A percentile compares a stretch with the other conserved stretches of the same genome.
These are phyloP conservation scores for Fraxinus angustifolia DNA, from an alignment of 305 asterid species.

Conservation along the genomic window DNA sequence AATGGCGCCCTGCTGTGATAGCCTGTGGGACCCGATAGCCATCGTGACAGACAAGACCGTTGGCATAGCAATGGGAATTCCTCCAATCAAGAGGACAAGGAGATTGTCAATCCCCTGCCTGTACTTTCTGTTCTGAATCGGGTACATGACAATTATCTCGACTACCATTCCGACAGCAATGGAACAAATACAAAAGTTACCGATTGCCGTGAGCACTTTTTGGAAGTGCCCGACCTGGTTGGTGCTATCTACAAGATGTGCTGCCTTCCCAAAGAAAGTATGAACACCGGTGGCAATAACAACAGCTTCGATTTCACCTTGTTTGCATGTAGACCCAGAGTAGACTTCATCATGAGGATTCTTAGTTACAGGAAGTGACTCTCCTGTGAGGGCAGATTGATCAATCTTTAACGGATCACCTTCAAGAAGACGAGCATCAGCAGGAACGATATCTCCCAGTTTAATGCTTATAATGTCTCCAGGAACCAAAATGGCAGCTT, in stretches of 20 bases:
- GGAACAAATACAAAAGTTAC: conserved; percentile 63
- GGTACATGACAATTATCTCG: conserved; percentile 62
- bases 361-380: conserved; percentile 54
- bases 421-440: conserved; percentile 57
- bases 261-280: conserved; percentile 64
- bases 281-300: conserved; percentile 62
- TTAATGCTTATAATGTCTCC: conserved; percentile 59
- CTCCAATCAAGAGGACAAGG: conserved; percentile 55
- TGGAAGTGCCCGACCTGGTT: conserved; percentile 63
- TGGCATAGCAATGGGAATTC: conserved; percentile 61
- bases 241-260: conserved; percentile 59
- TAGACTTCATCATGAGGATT: conserved; percentile 46
- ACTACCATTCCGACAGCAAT: conserved; percentile 52
- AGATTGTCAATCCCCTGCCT: conserved; percentile 54
- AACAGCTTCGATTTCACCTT: conserved; percentile 55
- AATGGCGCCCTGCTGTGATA: conserved; percentile 50
- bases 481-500: conserved; percentile 51
- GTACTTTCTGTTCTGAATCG: conserved; percentile 45
- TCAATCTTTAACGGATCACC: conserved; percentile 53
- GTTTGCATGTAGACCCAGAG: conserved; percentile 62
- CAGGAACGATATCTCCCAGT: conserved; percentile 52
- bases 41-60: conserved; percentile 51
- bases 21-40: conserved; percentile 66
- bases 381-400: conserved; percentile 53
- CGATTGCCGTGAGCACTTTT: conserved; percentile 53